Base-by-base conservation (phyloP, 116 monocot genomes). In the Cymodocea nodosa region DNA sequence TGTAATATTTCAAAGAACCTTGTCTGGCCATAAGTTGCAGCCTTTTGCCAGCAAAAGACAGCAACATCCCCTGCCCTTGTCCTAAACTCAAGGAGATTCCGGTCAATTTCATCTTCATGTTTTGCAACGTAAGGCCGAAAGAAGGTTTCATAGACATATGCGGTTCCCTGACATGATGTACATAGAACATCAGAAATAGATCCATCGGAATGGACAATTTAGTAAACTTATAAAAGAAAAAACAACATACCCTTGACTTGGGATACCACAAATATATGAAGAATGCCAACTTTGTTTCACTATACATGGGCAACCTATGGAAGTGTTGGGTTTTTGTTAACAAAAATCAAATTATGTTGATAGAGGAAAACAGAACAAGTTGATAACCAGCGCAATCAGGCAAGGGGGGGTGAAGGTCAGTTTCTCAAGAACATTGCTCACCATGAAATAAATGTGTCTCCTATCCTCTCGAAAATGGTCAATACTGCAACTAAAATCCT, bases 401-500 rank as follows among this genome's bases (percentile, higher is more conserved):
- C 19, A 12, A 63, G 10, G 19, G 10, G 22, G 11, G 14, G 5
- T 24, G 3, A 56, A 64, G 23, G 24, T 22, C 35, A 35, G 49
- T 40, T 5, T 23, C 19, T 3, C 40, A 74, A 76, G 18, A 20
- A 12, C 8, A 19, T 54, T 40, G 15, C 63, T 63, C 19, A 87
- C 93, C 93, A 93, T 71, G 88, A 83, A 71, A 93, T 71, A 15
- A 85, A 81, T 56, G 76, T 56, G 67, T 93, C 93, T 30, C 83
- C 93, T 71, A 88, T 67, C 50, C 77, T 85, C 83, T 88, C 88
- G 12, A 88, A 75, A 15, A 88, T 70, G 10, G 88, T 75, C 52
- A 93, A 30, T 20, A 79, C 15, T 34, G 88, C 93, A 55, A 93
- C 79, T 71, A 93, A 68, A 74, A 93, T 93, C 92, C 92, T 92